Base-by-base conservation (phyloP, 805 yeast species). In the Candida vaughaniae region DNA sequence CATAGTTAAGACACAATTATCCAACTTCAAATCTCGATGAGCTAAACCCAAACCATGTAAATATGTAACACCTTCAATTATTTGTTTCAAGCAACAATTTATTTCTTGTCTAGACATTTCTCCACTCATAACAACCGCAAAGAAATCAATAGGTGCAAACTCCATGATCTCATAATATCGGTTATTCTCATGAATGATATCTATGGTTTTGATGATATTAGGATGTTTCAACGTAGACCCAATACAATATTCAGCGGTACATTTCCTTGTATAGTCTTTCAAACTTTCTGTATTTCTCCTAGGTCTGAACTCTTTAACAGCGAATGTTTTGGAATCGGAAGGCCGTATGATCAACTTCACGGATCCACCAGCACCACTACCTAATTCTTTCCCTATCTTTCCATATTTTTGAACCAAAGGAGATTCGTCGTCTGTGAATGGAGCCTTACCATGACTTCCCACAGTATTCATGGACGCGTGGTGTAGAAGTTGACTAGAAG, bases 351-450 rank as follows among this genome's bases (percentile, higher is more conserved):
- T 82, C 33, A 89, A 68, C 51, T 80, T 79, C 22, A 90, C 97
- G 11, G 83, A 75, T 3, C 97, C 97, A 33, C 97, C 97, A 2
- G 96, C 96, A 36, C 97, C 97, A 15, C 93, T 93, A 38, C 96
- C 97, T 32, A 90, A 70, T 41, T 78, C 85, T 44, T 88, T 91
- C 36, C 95, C 95, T 37, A 84, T 80, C 56, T 82, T 85, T 35
- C 83, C 77, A 58, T 88, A 89, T 48, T 89, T 69, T 53, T 83
- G 87, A 27, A 84, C 77, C 47, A 82, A 81, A 1, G 90, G 89
- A 50, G 55, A 56, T 25, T 60, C 57, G 40, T 58, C 64, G 46
- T 66, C 65, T 9, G 67, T 61, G 35, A 64, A 55, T 3, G 43
- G 39, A 22, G 46, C 45, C 26, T 42, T 45, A 5, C 36, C 30